Evolutionary conservation across 495 filamentous ascomycete species (phyloP), one percentile per base, ranked within the genome.

Genomic region (Geopyxis carbonaria): DNA sequence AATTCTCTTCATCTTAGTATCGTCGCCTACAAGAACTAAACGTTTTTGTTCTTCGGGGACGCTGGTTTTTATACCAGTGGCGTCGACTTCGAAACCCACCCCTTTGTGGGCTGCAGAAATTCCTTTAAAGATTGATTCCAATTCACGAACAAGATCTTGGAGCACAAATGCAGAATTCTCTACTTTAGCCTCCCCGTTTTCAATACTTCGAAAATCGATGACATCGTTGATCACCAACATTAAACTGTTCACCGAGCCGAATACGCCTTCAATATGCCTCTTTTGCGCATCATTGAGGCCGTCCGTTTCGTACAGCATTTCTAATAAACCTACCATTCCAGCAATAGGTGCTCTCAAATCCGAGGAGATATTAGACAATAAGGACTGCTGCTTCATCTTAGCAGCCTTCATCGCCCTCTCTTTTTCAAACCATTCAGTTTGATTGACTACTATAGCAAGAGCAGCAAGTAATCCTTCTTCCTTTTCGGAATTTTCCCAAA

Each of bases 191-290:
- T 42, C 44, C 2, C 43, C 27, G 5, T 37, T 22, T 18, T 44
- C 45, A 28, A 55, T 51, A 15, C 34, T 46, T 22, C 47, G 43
- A 34, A 51, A 55, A 24, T 55, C 44, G 36, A 47, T 55, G 21
- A 51, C 15, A 23, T 51, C 51, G 18, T 55, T 50, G 24, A 50
- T 45, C 21, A 52, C 40, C 28, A 52, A 42, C 22, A 54, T 48
- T 54, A 38, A 18, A 19, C 21, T 15, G 14, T 6, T 10, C n/a
- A 8, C 31, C 5, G 10, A 22, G 19, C 10, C 24, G 10, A 36
- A 5, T 5, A 36, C 28, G n/a, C 18, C 28, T 28, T n/a, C 1
- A 14, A 47, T 44, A 15, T 47, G 24, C 4, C 21, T 31, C 35
- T 40, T 25, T 22, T 55, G 45, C 19, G 52, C 45, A 6, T 15